Conservation (phyloP, 2,329 filamentous ascomycete genomes). For the Plenodomus tracheiphilus region DNA sequence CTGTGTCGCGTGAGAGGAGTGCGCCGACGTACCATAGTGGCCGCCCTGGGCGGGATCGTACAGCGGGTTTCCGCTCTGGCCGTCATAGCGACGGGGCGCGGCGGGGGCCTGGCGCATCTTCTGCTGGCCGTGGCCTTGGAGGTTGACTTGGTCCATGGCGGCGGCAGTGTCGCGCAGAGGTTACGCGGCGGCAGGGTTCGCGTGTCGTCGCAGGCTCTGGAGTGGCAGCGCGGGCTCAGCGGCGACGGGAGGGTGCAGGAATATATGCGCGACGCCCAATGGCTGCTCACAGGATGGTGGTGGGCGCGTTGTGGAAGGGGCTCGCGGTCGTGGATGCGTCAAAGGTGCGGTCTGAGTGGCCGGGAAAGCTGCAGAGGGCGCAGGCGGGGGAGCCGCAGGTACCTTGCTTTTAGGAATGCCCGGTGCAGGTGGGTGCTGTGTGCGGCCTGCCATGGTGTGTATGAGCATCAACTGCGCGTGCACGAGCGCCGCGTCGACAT, state of each 20-base stretch:
- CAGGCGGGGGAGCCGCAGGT: conserved; percentile 22
- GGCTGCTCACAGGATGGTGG: conserved; percentile 22
- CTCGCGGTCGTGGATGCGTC: conserved; percentile 38
- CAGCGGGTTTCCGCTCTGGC: conserved; percentile 53
- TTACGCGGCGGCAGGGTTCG: conserved; percentile 38
- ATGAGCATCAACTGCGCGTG: conserved; percentile 6
- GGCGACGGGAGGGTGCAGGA: conserved; percentile 25
- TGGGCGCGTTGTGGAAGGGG: conserved; percentile 34
- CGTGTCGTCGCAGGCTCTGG: conserved; percentile 19
- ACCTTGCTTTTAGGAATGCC: conserved; percentile 5
- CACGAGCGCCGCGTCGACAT: neutral
- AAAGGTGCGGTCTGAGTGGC: conserved; percentile 39
- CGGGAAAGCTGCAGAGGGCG: conserved; percentile 24
- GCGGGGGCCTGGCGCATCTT: conserved; percentile 43
- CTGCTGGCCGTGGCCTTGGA: conserved; percentile 42
- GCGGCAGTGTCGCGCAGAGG: conserved; percentile 31
- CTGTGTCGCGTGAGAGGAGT: conserved; percentile 2
- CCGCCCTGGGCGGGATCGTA: conserved; percentile 53
- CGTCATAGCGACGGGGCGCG: conserved; percentile 52
- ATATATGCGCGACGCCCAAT: conserved; percentile 28
- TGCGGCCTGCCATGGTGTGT: conserved; percentile 14
- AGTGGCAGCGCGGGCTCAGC: conserved; percentile 3
- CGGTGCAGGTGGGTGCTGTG: conserved; percentile 5
- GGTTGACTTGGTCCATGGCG: conserved; percentile 44
- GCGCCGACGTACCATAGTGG: conserved; percentile 52